Evolutionary conservation across 352 stramenopile species (phyloP).

Genomic region (Phytophthora meadii): DNA sequence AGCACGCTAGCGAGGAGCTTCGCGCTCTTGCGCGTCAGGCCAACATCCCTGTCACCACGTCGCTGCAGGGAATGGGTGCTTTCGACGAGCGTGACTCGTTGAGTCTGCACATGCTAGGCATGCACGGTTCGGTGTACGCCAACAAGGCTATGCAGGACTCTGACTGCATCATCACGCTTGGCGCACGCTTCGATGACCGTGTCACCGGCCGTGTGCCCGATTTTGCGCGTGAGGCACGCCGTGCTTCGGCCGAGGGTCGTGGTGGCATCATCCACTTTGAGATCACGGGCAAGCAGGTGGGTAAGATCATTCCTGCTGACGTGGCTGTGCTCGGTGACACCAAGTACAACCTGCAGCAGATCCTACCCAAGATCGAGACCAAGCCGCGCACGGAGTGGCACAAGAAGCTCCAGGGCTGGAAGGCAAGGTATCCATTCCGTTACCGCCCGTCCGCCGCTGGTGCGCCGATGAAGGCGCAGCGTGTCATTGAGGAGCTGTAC

Average conservation of each 20-base stretch:
- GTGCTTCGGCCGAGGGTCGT: conserved; percentile 90
- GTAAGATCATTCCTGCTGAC: conserved; percentile 87
- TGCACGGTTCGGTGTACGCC: conserved; percentile 96
- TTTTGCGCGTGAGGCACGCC: conserved; percentile 93
- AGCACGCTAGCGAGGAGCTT: conserved; percentile 90
- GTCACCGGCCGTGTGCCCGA: conserved; percentile 94
- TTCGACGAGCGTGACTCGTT: conserved; percentile 95
- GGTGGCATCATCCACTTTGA: conserved; percentile 97
- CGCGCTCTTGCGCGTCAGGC: conserved; percentile 90
- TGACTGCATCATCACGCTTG: conserved; percentile 94
- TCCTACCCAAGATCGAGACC: conserved; percentile 79
- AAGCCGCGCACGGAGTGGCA: conserved; percentile 92
- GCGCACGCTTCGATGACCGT: conserved; percentile 96
- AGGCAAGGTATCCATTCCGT: conserved; percentile 93
- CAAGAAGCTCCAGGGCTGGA: conserved; percentile 90
- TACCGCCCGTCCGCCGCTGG: conserved; percentile 81
- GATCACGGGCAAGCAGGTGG: conserved; percentile 89
- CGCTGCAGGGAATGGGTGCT: conserved; percentile 92
- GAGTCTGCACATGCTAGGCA: conserved; percentile 96
- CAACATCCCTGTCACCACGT: conserved; percentile 96
- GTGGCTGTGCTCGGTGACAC: conserved; percentile 80
- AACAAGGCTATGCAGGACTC: conserved; percentile 97
- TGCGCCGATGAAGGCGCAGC: conserved; percentile 93
- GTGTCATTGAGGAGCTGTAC: conserved; percentile 94
- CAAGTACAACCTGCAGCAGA: conserved; percentile 94